Conservation (phyloP, 805 yeast species). For the Schizosaccharomyces cryophilus region DNA sequence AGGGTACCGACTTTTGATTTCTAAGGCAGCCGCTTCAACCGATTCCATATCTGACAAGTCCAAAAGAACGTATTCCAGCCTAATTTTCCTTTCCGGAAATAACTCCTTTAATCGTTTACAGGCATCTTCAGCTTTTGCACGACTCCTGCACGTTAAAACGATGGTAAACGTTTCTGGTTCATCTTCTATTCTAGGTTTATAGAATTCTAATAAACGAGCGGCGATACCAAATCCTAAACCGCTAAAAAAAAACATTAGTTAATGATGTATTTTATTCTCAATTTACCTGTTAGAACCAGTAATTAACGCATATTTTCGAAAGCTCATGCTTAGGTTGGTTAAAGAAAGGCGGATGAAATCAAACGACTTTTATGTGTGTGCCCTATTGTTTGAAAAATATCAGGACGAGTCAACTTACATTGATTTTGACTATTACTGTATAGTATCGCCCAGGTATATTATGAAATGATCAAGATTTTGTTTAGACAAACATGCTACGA, state of each 20-base stretch:
- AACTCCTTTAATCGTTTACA: conserved; percentile 25
- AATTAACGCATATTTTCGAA: not conserved
- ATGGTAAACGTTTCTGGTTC: conserved; percentile 37
- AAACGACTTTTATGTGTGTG: not conserved
- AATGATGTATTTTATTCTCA: not conserved
- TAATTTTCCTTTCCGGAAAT: conserved; percentile 16
- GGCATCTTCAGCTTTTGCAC: conserved; percentile 60
- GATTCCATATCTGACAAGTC: conserved; percentile 83
- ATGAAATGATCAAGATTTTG: too few relatives aligned
- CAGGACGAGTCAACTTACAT: too few relatives aligned
- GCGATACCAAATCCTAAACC: conserved; percentile 75
- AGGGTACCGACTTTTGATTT: conserved; percentile 35
- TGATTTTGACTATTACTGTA: too few relatives aligned
- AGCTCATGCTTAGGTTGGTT: not conserved
- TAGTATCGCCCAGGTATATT: too few relatives aligned
- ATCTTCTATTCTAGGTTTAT: conserved; percentile 19
- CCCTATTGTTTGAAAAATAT: too few relatives aligned
- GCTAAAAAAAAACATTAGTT: conserved; percentile 13
- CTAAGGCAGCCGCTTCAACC: conserved; percentile 47
- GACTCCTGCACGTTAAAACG: conserved; percentile 69
- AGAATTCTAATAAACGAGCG: conserved; percentile 36
- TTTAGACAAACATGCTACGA: too few relatives aligned
- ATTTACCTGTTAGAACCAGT: conserved; percentile 1
- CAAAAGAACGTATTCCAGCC: conserved; percentile 65
- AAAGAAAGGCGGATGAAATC: not conserved